Base-by-base conservation (phyloP, 768 basidiomycete species). In the Mycena albidolilacea region DNA sequence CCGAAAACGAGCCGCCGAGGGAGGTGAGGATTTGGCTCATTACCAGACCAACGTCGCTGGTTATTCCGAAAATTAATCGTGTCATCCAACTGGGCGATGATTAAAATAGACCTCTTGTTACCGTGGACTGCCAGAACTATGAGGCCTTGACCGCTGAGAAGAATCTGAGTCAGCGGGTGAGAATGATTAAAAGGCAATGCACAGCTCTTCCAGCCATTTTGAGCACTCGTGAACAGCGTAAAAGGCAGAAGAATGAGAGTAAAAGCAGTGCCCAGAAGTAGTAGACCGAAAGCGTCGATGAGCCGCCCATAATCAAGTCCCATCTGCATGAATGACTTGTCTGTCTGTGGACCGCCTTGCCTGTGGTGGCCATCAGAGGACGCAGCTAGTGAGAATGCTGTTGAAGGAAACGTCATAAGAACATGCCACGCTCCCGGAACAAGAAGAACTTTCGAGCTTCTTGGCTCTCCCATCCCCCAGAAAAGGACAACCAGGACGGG, bases 1-100 rank as follows among this genome's bases (percentile, higher is more conserved):
- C 83, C 48, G 87, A 87, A 80, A 89, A 82, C 59, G 87, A 87
- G 37, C 89, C 90, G 21, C 89, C 90, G 14, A 85, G 72, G 55
- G 87, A 88, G 75, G 88, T 86, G 46, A 90, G 79, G 65, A 89
- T 76, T 78, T 89, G 88, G 15, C 84, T 84, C 74, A 84, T 78
- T 64, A 90, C 86, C 66, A 90, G 81, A 67, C 83, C 80, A 41
- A 75, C 79, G 63, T 76, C 74, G 46, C 64, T 70, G 21, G 46
- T 39, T 5, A 30, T 30, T 30, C 6, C n/a, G n/a, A 46, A 39
- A 23, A 11, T 1, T 2, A 46, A 41, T 8, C 5, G 8, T 11
- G 5, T 35, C 14, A 30, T 30, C 30, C 52, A n/a, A 9, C 1
- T 52, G 11, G 14, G 19, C 17, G 4, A 57, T 23, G n/a, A 19